Conservation (phyloP, 2,329 filamentous ascomycete species). For the Exophiala sp. region DNA sequence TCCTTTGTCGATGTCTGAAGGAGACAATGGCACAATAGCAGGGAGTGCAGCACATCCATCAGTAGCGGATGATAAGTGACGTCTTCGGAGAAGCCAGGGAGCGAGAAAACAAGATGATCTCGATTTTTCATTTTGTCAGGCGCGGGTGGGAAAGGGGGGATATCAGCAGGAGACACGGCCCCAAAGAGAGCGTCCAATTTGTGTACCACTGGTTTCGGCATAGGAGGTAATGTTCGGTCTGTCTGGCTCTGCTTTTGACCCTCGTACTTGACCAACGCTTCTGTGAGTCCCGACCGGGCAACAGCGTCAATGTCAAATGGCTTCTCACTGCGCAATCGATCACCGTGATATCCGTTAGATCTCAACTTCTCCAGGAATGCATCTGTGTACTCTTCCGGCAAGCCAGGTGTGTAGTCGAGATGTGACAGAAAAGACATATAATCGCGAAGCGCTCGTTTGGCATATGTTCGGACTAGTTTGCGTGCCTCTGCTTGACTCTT, state of each 20-base stretch:
- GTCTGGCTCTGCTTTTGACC: conserved; percentile 5
- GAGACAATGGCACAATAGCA: conserved; percentile 73
- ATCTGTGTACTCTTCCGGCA: conserved; percentile 51
- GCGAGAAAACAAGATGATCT: conserved; percentile 33
- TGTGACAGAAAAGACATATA: conserved; percentile 65
- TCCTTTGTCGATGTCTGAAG: conserved; percentile 73
- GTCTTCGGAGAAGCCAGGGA: conserved; percentile 51
- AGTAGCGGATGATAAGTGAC: conserved; percentile 77
- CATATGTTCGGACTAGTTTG: conserved; percentile 65
- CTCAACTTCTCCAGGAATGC: conserved; percentile 55
- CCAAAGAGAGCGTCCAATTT: conserved; percentile 63
- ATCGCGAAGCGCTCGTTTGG: conserved; percentile 69
- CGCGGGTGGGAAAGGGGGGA: conserved; percentile 60
- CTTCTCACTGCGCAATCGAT: conserved; percentile 26
- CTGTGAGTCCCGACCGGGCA: conserved; percentile 23
- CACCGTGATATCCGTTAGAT: conserved; percentile 45
- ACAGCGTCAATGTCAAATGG: conserved; percentile 31
- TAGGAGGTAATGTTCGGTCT: conserved; percentile 5
- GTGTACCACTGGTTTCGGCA: conserved; percentile 42
- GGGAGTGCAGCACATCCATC: conserved; percentile 68
- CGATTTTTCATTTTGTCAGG: conserved; percentile 30
- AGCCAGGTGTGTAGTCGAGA: conserved; percentile 71
- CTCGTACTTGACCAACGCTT: conserved; percentile 23
- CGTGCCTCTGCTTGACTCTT: conserved; percentile 51
- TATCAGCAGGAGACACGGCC: conserved; percentile 57